Percentiles rank a stretch among this genome's conserved stretches.
These are phyloP conservation scores for Camellia sinensis DNA, from an alignment of 148 eudicot species.

Conservation along the genomic window DNA sequence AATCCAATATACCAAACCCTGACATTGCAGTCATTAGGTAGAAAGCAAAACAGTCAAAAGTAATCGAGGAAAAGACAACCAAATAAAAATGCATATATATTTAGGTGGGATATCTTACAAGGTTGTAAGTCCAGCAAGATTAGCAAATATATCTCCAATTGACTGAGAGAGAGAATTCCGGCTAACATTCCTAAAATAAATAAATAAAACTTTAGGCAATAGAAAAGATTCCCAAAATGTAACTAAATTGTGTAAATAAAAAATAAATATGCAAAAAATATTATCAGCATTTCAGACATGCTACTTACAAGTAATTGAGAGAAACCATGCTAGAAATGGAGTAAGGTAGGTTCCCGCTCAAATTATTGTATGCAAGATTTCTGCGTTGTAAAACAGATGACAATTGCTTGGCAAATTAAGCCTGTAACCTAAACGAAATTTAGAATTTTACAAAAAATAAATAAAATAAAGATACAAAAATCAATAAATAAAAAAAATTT, in stretches of 20 bases:
- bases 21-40: neutral
- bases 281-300: neutral
- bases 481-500: neutral
- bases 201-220: slow-evolving; percentile 13
- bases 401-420: neutral
- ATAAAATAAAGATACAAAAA: neutral
- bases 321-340: slow-evolving; percentile 62
- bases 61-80: neutral
- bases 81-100: neutral
- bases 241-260: neutral
- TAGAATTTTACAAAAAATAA: too few species aligned
- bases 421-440: neutral
- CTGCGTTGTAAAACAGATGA: slow-evolving; percentile 43
- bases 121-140: slow-evolving; percentile 62
- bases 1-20: neutral
- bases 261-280: neutral
- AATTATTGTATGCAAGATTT: slow-evolving; percentile 76
- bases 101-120: slow-evolving; percentile 48
- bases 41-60: slow-evolving; percentile 1
- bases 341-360: slow-evolving; percentile 77
- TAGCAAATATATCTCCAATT: slow-evolving; percentile 72
- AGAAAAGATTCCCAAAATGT: slow-evolving; percentile 17
- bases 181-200: slow-evolving; percentile 65
- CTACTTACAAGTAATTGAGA: slow-evolving; percentile 68
- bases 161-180: slow-evolving; percentile 62